Percentiles rank a stretch among this genome's conserved stretches.
Evolutionary conservation across 805 yeast species (phyloP).

Genomic region (Martiniozyma abietophila): DNA sequence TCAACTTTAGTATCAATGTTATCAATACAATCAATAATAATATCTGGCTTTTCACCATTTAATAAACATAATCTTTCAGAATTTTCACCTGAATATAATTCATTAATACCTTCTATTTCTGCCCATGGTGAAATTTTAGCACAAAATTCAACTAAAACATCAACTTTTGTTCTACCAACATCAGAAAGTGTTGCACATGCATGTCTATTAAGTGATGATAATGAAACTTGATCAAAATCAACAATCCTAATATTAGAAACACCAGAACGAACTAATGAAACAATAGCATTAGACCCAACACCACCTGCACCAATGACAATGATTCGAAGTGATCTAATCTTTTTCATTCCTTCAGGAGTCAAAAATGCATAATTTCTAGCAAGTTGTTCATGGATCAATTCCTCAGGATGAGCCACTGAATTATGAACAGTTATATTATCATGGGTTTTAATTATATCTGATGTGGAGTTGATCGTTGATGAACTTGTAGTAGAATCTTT

Average conservation of each 20-base stretch:
- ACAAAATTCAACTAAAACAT: conserved; percentile 62
- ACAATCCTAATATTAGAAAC: conserved; percentile 68
- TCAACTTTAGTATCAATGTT: conserved; percentile 97
- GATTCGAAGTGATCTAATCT: conserved; percentile 59
- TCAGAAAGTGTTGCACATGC: conserved; percentile 87
- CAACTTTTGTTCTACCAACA: conserved; percentile 89
- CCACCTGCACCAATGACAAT: conserved; percentile 95
- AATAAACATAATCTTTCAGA: conserved; percentile 49
- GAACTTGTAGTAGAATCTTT: conserved; percentile 3
- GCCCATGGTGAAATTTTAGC: conserved; percentile 89
- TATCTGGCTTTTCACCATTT: conserved; percentile 50
- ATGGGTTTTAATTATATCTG: conserved; percentile 5
- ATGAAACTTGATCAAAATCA: conserved; percentile 93
- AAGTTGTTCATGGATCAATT: conserved; percentile 78
- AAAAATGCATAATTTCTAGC: conserved; percentile 91
- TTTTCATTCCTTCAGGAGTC: conserved; percentile 73
- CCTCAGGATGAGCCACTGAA: conserved; percentile 39
- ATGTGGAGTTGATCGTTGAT: background rate
- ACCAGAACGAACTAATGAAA: conserved; percentile 89
- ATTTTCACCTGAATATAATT: conserved; percentile 61
- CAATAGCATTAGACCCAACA: conserved; percentile 94
- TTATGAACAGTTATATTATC: conserved; percentile 10
- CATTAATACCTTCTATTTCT: conserved; percentile 65
- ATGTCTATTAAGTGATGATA: conserved; percentile 87
- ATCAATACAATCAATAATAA: conserved; percentile 91